phyloP scores from a whole-genome alignment of 2,329 filamentous ascomycete species.

The Sphaerulina musiva region DNA sequence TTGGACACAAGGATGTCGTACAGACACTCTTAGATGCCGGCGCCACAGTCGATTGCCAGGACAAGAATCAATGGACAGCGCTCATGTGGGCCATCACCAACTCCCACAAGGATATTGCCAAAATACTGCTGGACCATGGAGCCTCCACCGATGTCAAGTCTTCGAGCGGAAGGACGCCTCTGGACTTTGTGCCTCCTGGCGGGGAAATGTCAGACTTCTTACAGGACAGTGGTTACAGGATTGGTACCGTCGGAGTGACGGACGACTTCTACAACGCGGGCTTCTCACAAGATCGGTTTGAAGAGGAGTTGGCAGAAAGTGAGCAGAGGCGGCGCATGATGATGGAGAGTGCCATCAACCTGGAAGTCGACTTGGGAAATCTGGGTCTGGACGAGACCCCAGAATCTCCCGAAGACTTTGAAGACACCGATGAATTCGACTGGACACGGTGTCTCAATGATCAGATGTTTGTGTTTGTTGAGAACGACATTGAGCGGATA shows the following conservation, averaged over 20 bases:
- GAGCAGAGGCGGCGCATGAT: slow-evolving; percentile 96
- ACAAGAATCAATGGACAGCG: slow-evolving; percentile 94
- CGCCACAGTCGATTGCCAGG: slow-evolving; percentile 84
- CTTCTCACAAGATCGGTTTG: slow-evolving; percentile 86
- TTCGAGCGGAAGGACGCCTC: slow-evolving; percentile 83
- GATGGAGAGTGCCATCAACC: slow-evolving; percentile 95
- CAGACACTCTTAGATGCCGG: slow-evolving; percentile 76
- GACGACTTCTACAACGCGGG: slow-evolving; percentile 94
- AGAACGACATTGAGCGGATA: slow-evolving; percentile 83
- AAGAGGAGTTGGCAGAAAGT: slow-evolving; percentile 94
- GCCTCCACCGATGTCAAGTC: slow-evolving; percentile 96
- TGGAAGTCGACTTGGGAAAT: slow-evolving; percentile 93
- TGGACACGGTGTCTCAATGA: slow-evolving; percentile 93
- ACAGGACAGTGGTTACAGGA: slow-evolving; percentile 86
- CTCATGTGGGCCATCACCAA: slow-evolving; percentile 99
- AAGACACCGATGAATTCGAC: slow-evolving; percentile 89
- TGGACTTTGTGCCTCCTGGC: slow-evolving; percentile 90
- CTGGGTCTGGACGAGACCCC: slow-evolving; percentile 92
- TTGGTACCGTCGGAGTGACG: slow-evolving; percentile 68
- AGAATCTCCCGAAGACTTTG: slow-evolving; percentile 79
- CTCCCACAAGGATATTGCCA: slow-evolving; percentile 90
- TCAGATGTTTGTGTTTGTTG: slow-evolving; percentile 99
- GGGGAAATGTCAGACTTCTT: slow-evolving; percentile 87
- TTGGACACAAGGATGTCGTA: slow-evolving; percentile 89
- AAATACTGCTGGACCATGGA: slow-evolving; percentile 82